Evolutionary conservation across 2,329 filamentous ascomycete genomes (phyloP), one percentile per base, ranked within the genome.

Genomic region (Fusarium abutilonis): DNA sequence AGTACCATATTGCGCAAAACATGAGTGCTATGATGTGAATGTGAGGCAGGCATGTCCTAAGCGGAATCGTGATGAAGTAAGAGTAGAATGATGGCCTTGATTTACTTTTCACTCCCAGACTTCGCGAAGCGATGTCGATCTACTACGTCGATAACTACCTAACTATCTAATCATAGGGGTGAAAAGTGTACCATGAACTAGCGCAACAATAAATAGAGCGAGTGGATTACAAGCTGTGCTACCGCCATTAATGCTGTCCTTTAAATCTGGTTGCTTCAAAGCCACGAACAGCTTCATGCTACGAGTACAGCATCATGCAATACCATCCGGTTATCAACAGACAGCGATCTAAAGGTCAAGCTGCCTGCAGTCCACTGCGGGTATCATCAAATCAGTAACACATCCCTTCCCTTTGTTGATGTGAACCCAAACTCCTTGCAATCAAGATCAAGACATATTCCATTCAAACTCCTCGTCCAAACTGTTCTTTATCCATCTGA

Each of bases 191-290:
- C 21, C 41, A 10, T 8, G 1, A 51, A 9, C 9, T 32, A 15
- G 17, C 29, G 34, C 11, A n/a, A 17, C 3, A 38, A 39, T 13
- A 34, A 59, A 45, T 11, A 23, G 35, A 28, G 32, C 28, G 26
- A 36, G 17, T 47, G 39, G 13, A 28, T 36, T 51, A 36, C 39
- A 41, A 43, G 19, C 34, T 10, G 19, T 35, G 47, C 35, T 52
- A 52, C 34, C 40, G 34, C 32, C 46, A 39, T 23, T 17, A 6
- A 42, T 34, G 11, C 11, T 14, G 6, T 35, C 15, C 39, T 6
- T n/a, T n/a, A n/a, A n/a, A n/a, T n/a, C n/a, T n/a, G n/a, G n/a
- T n/a, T n/a, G n/a, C n/a, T n/a, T n/a, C n/a, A n/a, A n/a, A n/a
- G n/a, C n/a, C n/a, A n/a, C n/a, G n/a, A n/a, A n/a, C n/a, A n/a